Conservation (phyloP, 176 grass and related monocot genomes). For the Saccharum officinarum region DNA sequence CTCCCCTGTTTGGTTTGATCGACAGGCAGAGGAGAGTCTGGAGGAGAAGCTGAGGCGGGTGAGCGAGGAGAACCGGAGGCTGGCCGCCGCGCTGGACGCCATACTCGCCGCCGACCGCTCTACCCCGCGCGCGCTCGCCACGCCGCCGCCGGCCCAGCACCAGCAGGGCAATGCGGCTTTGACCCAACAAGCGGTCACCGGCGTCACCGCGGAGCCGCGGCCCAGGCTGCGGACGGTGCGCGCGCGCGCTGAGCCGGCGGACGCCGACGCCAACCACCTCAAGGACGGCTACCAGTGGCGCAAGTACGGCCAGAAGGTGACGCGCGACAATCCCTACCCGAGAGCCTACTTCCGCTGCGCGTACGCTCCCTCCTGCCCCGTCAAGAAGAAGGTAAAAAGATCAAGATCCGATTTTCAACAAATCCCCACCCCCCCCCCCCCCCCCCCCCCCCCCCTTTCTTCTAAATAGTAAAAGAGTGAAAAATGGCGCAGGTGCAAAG, state of each 20-base stretch:
- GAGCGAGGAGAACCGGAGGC: conserved; percentile 46
- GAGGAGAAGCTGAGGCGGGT: conserved; percentile 43
- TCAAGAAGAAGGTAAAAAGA: conserved; percentile 53
- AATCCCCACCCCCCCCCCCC: too few species aligned
- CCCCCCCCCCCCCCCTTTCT: too few species aligned
- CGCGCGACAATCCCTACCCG: conserved; percentile 59
- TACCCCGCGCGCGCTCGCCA: neutral
- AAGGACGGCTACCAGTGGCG: conserved; percentile 58
- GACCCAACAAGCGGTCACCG: too few species aligned
- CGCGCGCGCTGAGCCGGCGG: conserved; percentile 20
- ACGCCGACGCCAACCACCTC: conserved; percentile 31
- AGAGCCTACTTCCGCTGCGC: conserved; percentile 65
- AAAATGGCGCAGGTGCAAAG: conserved; percentile 38
- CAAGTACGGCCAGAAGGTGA: conserved; percentile 70
- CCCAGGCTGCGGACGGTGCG: neutral
- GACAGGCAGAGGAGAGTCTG: neutral
- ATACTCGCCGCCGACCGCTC: conserved; percentile 31
- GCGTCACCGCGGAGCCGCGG: neutral
- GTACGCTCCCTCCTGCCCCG: conserved; percentile 53
- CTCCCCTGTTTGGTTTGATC: neutral
- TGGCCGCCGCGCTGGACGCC: conserved; percentile 23
- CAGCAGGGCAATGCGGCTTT: neutral
- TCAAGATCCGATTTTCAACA: neutral
- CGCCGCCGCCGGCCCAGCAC: neutral
- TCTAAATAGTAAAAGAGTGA: too few species aligned